These are phyloP conservation scores for Russula brevipes DNA, from an alignment of 768 basidiomycete species.

Conservation along the genomic window DNA sequence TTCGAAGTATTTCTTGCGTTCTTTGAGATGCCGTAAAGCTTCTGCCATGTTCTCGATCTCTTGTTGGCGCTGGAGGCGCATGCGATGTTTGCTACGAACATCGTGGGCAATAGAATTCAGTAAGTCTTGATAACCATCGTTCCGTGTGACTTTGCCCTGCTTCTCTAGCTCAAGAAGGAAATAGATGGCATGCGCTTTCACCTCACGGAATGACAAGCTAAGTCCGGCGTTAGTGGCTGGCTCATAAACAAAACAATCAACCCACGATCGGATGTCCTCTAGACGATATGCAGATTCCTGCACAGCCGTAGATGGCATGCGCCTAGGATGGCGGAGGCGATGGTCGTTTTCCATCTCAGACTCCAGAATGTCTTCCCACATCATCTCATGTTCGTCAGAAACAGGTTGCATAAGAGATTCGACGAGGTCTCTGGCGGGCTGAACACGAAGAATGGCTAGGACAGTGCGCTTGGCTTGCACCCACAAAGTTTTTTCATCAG, in stretches of 20 bases:
- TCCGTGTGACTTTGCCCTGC: slow-evolving; percentile 68
- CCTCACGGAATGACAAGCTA: slow-evolving; percentile 86
- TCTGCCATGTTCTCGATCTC: slow-evolving; percentile 89
- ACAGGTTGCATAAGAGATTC: slow-evolving; percentile 83
- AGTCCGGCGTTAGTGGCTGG: background rate
- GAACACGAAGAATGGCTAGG: slow-evolving; percentile 88
- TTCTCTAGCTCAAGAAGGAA: slow-evolving; percentile 86
- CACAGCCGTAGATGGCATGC: slow-evolving; percentile 71
- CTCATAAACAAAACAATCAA: slow-evolving; percentile 22
- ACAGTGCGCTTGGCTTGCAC: slow-evolving; percentile 95
- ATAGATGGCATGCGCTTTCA: slow-evolving; percentile 85
- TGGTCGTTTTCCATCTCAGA: slow-evolving; percentile 71
- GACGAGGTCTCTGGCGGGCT: slow-evolving; percentile 87
- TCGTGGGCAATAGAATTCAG: slow-evolving; percentile 94
- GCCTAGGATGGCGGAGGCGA: slow-evolving; percentile 50
- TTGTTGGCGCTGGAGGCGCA: slow-evolving; percentile 85
- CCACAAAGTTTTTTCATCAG: slow-evolving; percentile 91
- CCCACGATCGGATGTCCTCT: slow-evolving; percentile 90
- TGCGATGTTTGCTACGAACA: slow-evolving; percentile 93
- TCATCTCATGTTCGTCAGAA: slow-evolving; percentile 74
- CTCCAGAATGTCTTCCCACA: slow-evolving; percentile 84
- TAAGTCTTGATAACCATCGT: slow-evolving; percentile 88
- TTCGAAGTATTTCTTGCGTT: slow-evolving; percentile 84
- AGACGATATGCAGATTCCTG: slow-evolving; percentile 80
- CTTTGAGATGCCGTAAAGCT: slow-evolving; percentile 71